Conservation (phyloP, 2,329 filamentous ascomycete genomes). For the Fusarium siculi region DNA sequence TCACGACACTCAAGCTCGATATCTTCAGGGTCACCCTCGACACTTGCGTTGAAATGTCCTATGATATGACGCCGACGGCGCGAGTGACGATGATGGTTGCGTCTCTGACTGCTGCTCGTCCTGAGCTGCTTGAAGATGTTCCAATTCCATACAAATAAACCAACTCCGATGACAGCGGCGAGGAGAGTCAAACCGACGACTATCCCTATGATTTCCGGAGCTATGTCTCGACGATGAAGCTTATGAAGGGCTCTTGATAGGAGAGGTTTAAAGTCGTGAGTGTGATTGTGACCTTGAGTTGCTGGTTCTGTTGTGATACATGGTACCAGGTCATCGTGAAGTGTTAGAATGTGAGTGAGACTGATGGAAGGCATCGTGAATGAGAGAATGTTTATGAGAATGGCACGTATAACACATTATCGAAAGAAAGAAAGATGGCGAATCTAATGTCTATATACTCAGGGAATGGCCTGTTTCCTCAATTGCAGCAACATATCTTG, state of each 20-base stretch:
- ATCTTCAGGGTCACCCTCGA: neutral
- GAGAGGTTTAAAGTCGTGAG: neutral
- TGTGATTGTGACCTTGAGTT: neutral
- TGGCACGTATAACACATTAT: neutral
- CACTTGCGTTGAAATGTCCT: neutral
- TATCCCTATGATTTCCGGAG: constrained; percentile 14
- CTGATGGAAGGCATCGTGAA: constrained; percentile 20
- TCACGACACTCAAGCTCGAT: neutral
- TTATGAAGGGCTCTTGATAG: neutral
- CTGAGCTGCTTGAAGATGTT: neutral
- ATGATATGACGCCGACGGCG: neutral
- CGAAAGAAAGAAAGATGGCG: neutral
- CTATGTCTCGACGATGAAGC: constrained; percentile 15
- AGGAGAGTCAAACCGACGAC: constrained; percentile 21
- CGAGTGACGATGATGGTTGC: neutral
- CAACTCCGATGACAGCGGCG: neutral
- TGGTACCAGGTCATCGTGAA: neutral
- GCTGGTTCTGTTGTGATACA: neutral
- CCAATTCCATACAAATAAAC: constrained; percentile 27
- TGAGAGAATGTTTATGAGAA: neutral
- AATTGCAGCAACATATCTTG: neutral
- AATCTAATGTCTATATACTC: neutral
- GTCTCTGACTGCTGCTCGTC: neutral
- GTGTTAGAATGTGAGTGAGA: neutral
- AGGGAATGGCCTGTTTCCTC: no score